These are phyloP conservation scores for Apiospora hydei DNA, from an alignment of 2,329 filamentous ascomycete species.

Conservation along the genomic window DNA sequence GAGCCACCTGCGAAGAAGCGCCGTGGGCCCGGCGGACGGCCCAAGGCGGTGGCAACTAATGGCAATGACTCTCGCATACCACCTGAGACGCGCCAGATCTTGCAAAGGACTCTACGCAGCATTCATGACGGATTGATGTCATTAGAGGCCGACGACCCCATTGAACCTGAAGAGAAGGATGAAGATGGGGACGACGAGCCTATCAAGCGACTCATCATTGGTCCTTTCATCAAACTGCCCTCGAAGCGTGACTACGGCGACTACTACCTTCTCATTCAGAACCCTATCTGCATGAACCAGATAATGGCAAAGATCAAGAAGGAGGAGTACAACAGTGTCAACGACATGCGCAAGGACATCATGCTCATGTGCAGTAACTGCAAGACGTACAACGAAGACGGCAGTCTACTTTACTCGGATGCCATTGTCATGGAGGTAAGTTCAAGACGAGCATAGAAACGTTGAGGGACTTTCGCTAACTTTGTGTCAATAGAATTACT, in stretches of 20 bases:
- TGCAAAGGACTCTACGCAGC: conserved; percentile 80
- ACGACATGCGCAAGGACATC: conserved; percentile 84
- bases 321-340: conserved; percentile 85
- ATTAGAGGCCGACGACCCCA: conserved; percentile 78
- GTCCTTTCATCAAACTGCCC: conserved; percentile 91
- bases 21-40: conserved; percentile 72
- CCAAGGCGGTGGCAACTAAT: conserved; percentile 61
- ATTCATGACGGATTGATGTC: conserved; percentile 84
- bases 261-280: conserved; percentile 92
- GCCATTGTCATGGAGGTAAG: conserved; percentile 91
- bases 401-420: conserved; percentile 89
- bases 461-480: conserved; percentile 43
- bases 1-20: conserved; percentile 82
- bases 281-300: conserved; percentile 94
- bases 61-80: conserved; percentile 58
- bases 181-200: conserved; percentile 60
- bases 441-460: conserved; percentile 27
- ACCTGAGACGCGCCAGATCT: conserved; percentile 72
- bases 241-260: conserved; percentile 90
- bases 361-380: conserved; percentile 88
- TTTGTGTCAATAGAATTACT: conserved; percentile 57
- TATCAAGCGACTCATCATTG: conserved; percentile 82
- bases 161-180: conserved; percentile 55
- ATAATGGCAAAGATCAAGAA: conserved; percentile 96
- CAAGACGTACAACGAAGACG: conserved; percentile 95